Base-by-base conservation (phyloP, 192 early-diverging fungal species). In the Entomortierella parvispora region DNA sequence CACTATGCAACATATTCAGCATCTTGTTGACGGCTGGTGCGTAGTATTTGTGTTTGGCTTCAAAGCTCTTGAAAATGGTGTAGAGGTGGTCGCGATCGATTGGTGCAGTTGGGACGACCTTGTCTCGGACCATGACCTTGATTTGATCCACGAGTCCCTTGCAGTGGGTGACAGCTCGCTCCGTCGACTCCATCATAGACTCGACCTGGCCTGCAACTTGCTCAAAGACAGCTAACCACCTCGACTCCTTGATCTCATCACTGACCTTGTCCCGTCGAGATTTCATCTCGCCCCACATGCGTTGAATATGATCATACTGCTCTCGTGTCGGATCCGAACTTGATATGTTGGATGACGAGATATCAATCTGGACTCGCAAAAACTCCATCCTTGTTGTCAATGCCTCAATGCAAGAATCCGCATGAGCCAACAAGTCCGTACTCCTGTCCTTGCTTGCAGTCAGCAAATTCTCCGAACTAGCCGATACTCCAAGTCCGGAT, bases 41-140 rank as follows among this genome's bases (percentile, higher is more conserved):
- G 54, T 83, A 88, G 59, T 86, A 85, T 48, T 86, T 86, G 63
- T 83, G 77, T 65, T 85, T 86, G 10, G 80, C 72, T 31, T 88
- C 87, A 52, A 88, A 88, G 20, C 75, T 82, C 63, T 88, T 88
- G 65, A 81, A 83, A 29, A 83, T 74, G 11, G 81, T 79, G 31
- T 81, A 81, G 25, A 84, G 80, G 31, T 85, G 82, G 28, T 81
- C 82, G 23, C 60, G 63, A 47, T 82, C 84, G 18, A 83, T 65
- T 1, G 77, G 62, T 18, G 72, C 62, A 3, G 60, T 49, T 9
- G 76, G 81, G 15, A 77, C 32, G 23, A 68, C 66, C 49, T 64
- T 59, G 2, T 77, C 65, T 40, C 44, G 60, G 18, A 77, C 74
- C 74, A 77, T 77, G 28, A 14, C 26, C 31, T 58, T 68, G 61